Percentiles rank a stretch among this genome's conserved stretches.
phyloP scores from a whole-genome alignment of 2,329 filamentous ascomycete species.

The Aspergillus brunneoviolaceus region DNA sequence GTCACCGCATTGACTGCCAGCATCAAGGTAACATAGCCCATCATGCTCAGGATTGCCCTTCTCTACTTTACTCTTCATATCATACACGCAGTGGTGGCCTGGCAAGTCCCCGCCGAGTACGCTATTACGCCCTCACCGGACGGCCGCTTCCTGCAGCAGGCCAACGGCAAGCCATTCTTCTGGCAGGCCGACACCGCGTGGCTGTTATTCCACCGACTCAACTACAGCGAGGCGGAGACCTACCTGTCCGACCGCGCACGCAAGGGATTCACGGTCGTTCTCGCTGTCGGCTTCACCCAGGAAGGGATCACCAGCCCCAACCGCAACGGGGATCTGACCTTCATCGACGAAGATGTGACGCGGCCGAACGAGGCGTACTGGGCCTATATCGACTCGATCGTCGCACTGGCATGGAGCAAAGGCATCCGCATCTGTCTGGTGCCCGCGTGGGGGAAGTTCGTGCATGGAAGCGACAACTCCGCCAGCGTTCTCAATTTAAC shows the following conservation, averaged over 20 bases:
- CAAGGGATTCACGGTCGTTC: constrained; percentile 4
- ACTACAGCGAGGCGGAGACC: constrained; percentile 1
- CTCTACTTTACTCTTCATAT: neutral
- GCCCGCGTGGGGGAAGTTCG: constrained; percentile 3
- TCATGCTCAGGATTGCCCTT: neutral
- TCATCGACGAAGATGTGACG: constrained; percentile 2
- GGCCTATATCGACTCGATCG: constrained; percentile 4
- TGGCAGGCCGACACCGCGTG: constrained; percentile 15
- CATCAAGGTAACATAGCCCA: neutral
- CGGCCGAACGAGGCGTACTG: constrained; percentile 10
- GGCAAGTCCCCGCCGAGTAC: neutral
- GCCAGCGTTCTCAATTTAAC: neutral
- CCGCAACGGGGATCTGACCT: constrained; percentile 7
- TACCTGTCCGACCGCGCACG: constrained; percentile 6
- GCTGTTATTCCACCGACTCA: constrained; percentile 8
- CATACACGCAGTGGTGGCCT: too few relatives aligned
- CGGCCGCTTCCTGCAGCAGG: constrained; percentile 1
- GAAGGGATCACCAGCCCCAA: constrained; percentile 3
- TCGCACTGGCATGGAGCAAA: constrained; percentile 8
- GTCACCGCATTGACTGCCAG: neutral
- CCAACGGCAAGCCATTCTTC: constrained; percentile 7
- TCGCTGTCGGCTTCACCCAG: constrained; percentile 1
- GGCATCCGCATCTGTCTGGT: constrained; percentile 7
- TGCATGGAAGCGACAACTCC: constrained; percentile 1
- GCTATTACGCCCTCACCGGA: constrained; percentile 3